Conservation (phyloP, 495 filamentous ascomycete genomes). For the Geoglossum glabrum region DNA sequence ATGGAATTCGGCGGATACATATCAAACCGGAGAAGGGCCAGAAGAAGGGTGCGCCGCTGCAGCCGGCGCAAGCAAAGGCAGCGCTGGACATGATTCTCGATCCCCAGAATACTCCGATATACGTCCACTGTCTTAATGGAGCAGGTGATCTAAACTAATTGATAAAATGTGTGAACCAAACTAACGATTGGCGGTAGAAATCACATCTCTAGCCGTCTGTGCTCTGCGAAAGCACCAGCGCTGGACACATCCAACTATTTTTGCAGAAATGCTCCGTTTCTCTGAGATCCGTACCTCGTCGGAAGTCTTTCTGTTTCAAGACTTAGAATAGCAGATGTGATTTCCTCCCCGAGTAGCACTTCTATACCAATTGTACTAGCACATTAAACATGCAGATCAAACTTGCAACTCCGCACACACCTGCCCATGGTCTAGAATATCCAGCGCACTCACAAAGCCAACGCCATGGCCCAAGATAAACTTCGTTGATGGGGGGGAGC, state of each 20-base stretch:
- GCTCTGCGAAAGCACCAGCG: slow-evolving; percentile 11
- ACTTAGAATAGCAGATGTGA: not conserved
- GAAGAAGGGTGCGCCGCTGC: slow-evolving; percentile 13
- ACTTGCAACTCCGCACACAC: not conserved
- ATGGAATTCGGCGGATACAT: slow-evolving; percentile 12
- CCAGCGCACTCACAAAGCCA: not conserved
- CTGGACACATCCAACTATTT: slow-evolving; percentile 11
- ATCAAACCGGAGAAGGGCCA: slow-evolving; percentile 9
- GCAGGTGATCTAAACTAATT: not conserved
- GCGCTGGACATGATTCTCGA: slow-evolving; percentile 7
- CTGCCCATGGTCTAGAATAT: not conserved
- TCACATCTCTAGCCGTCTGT: slow-evolving; percentile 11
- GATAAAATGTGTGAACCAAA: not conserved
- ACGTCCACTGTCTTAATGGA: slow-evolving; percentile 14
- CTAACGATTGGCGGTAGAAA: not conserved
- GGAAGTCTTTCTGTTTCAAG: slow-evolving; percentile 7
- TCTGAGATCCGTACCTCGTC: slow-evolving; percentile 12
- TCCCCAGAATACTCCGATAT: slow-evolving; percentile 7
- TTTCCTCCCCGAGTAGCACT: not conserved
- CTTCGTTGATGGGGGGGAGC: not conserved
- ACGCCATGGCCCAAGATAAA: not conserved
- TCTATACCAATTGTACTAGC: not conserved
- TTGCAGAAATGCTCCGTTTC: slow-evolving; percentile 11
- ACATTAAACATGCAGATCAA: not conserved
- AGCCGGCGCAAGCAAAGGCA: slow-evolving; percentile 7